phyloP scores from a whole-genome alignment of 2,329 filamentous ascomycete genomes.

The Fusarium liriodendri region DNA sequence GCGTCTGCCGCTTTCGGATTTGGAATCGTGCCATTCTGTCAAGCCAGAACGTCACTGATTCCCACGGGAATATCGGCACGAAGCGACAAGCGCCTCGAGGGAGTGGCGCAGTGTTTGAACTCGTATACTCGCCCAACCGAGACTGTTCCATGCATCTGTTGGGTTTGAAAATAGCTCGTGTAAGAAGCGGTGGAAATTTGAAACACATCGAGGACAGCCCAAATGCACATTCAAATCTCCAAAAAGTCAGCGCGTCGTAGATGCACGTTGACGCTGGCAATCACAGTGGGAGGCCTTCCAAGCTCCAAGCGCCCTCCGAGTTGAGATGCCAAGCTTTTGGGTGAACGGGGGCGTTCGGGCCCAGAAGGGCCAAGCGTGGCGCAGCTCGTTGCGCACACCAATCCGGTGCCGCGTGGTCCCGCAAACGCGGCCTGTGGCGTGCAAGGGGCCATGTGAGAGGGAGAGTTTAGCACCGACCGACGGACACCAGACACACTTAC shows the following conservation, averaged over 20 bases:
- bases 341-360: constrained; percentile 24
- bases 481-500: constrained; percentile 20
- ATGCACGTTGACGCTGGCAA: not conserved
- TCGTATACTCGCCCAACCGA: not conserved
- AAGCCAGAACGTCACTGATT: constrained; percentile 3
- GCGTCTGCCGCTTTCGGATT: not conserved
- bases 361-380: constrained; percentile 47
- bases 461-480: constrained; percentile 33
- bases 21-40: constrained; percentile 15
- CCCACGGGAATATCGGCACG: constrained; percentile 37
- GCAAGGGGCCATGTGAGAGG: constrained; percentile 41
- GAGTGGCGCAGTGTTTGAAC: constrained; percentile 32
- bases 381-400: constrained; percentile 41
- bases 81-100: not conserved
- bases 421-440: constrained; percentile 42
- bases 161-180: not conserved
- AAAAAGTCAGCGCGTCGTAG: not conserved
- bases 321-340: constrained; percentile 20
- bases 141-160: not conserved
- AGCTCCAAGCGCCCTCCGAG: not conserved
- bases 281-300: not conserved
- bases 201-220: not conserved
- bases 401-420: constrained; percentile 42
- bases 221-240: not conserved
- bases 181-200: not conserved